These are phyloP conservation scores for Exserohilum rostratum DNA, from an alignment of 2,329 filamentous ascomycete species.

Conservation along the genomic window DNA sequence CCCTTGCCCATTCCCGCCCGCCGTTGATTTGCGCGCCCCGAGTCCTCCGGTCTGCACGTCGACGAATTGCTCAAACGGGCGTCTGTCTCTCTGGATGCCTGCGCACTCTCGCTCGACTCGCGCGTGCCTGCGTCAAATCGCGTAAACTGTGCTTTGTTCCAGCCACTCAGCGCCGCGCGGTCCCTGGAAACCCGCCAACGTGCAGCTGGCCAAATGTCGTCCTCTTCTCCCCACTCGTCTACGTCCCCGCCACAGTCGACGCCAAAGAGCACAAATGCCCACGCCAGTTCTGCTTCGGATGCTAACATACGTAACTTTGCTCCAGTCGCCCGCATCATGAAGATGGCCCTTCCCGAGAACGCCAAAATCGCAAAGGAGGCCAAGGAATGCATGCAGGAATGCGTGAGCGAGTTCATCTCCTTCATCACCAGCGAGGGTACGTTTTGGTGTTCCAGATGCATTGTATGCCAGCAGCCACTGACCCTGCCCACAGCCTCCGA, in stretches of 20 bases:
- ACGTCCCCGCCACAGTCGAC: conserved; percentile 40
- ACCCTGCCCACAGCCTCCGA: conserved; percentile 74
- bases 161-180: conserved; percentile 29
- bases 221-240: conserved; percentile 49
- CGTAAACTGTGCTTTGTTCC: conserved; percentile 27
- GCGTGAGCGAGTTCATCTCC: conserved; percentile 99
- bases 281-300: conserved; percentile 61
- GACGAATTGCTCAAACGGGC: conserved; percentile 53
- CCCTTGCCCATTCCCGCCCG: conserved; percentile 35
- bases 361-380: conserved; percentile 99
- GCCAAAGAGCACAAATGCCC: conserved; percentile 32
- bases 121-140: conserved; percentile 56
- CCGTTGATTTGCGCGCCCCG: conserved; percentile 48
- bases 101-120: conserved; percentile 54
- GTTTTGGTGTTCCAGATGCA: conserved; percentile 41
- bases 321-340: conserved; percentile 99
- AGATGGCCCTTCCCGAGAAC: conserved; percentile 94
- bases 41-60: conserved; percentile 44
- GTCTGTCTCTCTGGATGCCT: conserved; percentile 51
- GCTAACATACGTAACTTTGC: conserved; percentile 95
- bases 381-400: conserved; percentile 99
- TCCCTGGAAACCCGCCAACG: conserved; percentile 47
- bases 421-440: conserved; percentile 99
- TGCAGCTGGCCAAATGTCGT: conserved; percentile 53
- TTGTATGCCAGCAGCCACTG: conserved; percentile 2